Percentiles rank a stretch among this genome's conserved stretches.
Evolutionary conservation across 83 land plant species (phyloP).

Genomic region (Thuja plicata): DNA sequence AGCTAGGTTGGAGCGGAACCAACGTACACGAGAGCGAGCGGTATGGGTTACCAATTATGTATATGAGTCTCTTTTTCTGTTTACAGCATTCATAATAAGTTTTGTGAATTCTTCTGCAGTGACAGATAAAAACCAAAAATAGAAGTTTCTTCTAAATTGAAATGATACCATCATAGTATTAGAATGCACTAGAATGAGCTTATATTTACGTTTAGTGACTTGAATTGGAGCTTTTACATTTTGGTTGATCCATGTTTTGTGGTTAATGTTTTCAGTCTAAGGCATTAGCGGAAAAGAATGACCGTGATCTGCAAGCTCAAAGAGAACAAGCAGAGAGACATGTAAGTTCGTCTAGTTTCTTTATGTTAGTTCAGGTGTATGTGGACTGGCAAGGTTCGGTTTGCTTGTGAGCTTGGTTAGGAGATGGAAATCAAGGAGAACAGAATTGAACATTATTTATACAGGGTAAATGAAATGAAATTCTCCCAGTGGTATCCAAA

Average conservation of each 20-base stretch:
- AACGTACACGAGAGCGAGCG: constrained; percentile 79
- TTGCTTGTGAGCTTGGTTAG: background rate
- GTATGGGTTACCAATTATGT: constrained; percentile 28
- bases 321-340: constrained; percentile 95
- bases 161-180: background rate
- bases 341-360: constrained; percentile 36
- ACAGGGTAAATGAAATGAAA: background rate
- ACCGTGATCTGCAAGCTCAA: constrained; percentile 82
- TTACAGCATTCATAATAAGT: background rate
- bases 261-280: constrained; percentile 46
- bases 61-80: background rate
- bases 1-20: constrained; percentile 77
- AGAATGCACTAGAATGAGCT: background rate
- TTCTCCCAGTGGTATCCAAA: background rate
- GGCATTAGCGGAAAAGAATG: constrained; percentile 93
- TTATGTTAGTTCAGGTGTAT: background rate
- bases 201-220: background rate
- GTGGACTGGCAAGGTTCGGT: background rate
- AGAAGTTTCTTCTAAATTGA: background rate
- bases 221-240: background rate
- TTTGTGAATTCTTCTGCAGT: background rate
- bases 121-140: background rate
- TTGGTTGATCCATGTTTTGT: background rate
- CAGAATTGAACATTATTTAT: background rate
- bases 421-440: background rate